phyloP scores from a whole-genome alignment of 1,284 basidiomycete genomes.

The Boletus hoseneyae region DNA sequence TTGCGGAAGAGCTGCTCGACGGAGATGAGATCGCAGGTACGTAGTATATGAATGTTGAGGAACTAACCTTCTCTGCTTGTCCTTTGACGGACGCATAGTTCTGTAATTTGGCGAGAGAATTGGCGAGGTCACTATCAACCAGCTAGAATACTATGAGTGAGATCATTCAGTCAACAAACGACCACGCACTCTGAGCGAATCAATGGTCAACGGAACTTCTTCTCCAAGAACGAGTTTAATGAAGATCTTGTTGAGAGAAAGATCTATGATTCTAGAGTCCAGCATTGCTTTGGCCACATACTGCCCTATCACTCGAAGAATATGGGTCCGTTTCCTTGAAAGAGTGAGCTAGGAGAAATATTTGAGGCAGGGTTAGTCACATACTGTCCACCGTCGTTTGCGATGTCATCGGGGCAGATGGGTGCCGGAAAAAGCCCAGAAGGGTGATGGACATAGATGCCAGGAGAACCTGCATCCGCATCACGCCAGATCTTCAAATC shows the following conservation, averaged over 20 bases:
- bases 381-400: constrained; percentile 68
- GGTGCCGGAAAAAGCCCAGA: constrained; percentile 89
- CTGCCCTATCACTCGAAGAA: constrained; percentile 90
- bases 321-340: constrained; percentile 69
- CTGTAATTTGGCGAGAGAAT: constrained; percentile 81
- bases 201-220: constrained; percentile 77
- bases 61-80: constrained; percentile 52
- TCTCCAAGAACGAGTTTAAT: constrained; percentile 85
- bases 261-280: constrained; percentile 96
- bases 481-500: constrained; percentile 91
- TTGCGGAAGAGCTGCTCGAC: constrained; percentile 49
- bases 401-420: constrained; percentile 60
- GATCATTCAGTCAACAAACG: background rate
- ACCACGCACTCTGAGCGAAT: constrained; percentile 69
- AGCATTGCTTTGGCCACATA: constrained; percentile 98
- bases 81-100: constrained; percentile 44
- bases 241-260: constrained; percentile 92
- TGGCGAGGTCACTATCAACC: constrained; percentile 83
- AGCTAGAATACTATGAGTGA: constrained; percentile 42
- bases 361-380: constrained; percentile 29
- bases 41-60: constrained; percentile 4
- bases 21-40: background rate
- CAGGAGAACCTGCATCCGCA: constrained; percentile 62
- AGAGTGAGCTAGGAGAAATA: constrained; percentile 6
- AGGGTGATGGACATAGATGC: constrained; percentile 77